phyloP scores from a whole-genome alignment of 768 basidiomycete genomes.

The Trametes cinnabarina region DNA sequence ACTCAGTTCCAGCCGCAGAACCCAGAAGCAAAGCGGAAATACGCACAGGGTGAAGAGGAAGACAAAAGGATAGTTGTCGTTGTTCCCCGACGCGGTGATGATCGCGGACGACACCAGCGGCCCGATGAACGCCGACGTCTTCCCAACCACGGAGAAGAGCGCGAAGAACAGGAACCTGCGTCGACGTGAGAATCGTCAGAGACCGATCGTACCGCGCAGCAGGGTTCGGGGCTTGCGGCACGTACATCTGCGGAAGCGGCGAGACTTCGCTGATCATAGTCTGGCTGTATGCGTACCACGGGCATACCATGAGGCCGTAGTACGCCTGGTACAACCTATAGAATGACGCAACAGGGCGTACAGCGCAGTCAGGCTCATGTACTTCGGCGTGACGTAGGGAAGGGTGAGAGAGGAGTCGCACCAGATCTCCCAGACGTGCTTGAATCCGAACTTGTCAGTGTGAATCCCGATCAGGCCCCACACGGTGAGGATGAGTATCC shows the following conservation, averaged over 20 bases:
- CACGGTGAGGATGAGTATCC: constrained; percentile 65
- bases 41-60: constrained; percentile 69
- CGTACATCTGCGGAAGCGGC: constrained; percentile 66
- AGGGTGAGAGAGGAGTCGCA: constrained; percentile 23
- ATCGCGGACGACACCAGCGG: constrained; percentile 75
- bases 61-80: constrained; percentile 74
- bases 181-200: not conserved
- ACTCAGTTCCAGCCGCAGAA: not conserved
- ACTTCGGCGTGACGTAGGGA: not conserved
- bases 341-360: not conserved
- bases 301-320: constrained; percentile 72
- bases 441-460: constrained; percentile 73
- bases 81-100: constrained; percentile 63
- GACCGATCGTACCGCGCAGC: not conserved
- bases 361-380: not conserved
- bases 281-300: constrained; percentile 81
- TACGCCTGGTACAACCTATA: constrained; percentile 65
- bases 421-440: constrained; percentile 83
- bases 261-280: constrained; percentile 83
- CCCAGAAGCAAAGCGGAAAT: not conserved
- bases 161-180: constrained; percentile 70
- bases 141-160: constrained; percentile 72
- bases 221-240: not conserved
- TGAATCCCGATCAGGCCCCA: constrained; percentile 82
- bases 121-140: constrained; percentile 75